phyloP scores from a whole-genome alignment of 1,284 basidiomycete species.

The Taiwanofungus camphoratus region DNA sequence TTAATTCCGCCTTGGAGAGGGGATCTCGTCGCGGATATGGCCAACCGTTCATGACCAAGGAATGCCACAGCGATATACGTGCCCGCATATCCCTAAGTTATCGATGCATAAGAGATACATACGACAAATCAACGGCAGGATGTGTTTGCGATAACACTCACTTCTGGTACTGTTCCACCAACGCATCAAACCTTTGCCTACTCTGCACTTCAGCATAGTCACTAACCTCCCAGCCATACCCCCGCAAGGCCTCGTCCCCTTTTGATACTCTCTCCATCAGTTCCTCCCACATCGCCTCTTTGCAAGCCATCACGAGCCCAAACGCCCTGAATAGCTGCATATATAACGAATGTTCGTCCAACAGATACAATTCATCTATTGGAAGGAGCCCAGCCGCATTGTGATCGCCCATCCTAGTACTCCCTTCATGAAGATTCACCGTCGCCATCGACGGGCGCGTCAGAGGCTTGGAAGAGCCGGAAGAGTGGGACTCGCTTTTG shows the following conservation, averaged over 20 bases:
- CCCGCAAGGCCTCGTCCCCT: conserved; percentile 41
- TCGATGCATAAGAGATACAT: background rate
- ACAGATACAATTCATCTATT: conserved; percentile 35
- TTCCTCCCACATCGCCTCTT: conserved; percentile 80
- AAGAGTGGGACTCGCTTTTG: too few relatives aligned
- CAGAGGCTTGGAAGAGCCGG: too few relatives aligned
- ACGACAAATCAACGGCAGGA: background rate
- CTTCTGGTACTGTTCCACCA: conserved; percentile 58
- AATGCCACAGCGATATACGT: conserved; percentile 63
- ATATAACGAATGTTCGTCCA: conserved; percentile 57
- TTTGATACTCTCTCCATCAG: conserved; percentile 55
- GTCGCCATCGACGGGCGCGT: conserved; percentile 22
- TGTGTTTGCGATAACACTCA: conserved; percentile 28
- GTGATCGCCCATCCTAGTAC: conserved; percentile 32
- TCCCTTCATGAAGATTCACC: conserved; percentile 20
- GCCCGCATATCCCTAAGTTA: conserved; percentile 58
- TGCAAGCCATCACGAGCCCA: conserved; percentile 57
- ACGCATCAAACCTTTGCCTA: conserved; percentile 56
- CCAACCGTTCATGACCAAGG: conserved; percentile 57
- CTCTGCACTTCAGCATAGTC: conserved; percentile 49
- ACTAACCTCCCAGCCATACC: conserved; percentile 64
- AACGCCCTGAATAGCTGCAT: conserved; percentile 69
- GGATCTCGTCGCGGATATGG: conserved; percentile 54
- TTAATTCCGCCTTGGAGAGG: conserved; percentile 58
- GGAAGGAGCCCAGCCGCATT: conserved; percentile 39